These are phyloP conservation scores for Leucocoprinus leucothites DNA, from an alignment of 768 basidiomycete species.

Conservation along the genomic window DNA sequence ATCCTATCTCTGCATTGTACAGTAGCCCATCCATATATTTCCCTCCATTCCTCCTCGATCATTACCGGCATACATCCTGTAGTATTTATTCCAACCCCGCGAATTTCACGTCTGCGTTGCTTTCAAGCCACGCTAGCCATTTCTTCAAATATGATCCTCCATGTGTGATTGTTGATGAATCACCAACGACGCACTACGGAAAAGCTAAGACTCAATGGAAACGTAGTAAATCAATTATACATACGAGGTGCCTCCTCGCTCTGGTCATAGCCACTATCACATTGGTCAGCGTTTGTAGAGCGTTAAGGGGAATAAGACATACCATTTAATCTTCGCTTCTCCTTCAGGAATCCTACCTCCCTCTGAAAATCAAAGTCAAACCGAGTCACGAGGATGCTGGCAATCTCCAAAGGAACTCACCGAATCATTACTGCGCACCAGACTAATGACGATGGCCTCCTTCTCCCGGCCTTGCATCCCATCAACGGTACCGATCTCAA, in stretches of 20 bases:
- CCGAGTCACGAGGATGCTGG: neutral
- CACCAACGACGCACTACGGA: constrained; percentile 83
- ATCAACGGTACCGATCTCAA: constrained; percentile 95
- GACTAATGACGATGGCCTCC: constrained; percentile 87
- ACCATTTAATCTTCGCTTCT: constrained; percentile 90
- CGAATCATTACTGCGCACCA: constrained; percentile 90
- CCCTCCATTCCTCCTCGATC: neutral
- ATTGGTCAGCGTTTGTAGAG: no score
- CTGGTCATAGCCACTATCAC: constrained; percentile 84
- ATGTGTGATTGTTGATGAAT: constrained; percentile 86
- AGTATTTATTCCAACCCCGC: constrained; percentile 57
- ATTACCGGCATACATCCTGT: neutral
- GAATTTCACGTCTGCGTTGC: constrained; percentile 86
- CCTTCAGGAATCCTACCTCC: constrained; percentile 93
- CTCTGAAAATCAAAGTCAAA: constrained; percentile 38
- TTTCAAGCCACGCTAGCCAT: constrained; percentile 91
- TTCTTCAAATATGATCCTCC: constrained; percentile 81
- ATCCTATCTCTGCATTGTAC: neutral
- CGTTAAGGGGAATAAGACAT: constrained; percentile 15
- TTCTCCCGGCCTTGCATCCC: constrained; percentile 98
- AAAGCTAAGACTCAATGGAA: neutral
- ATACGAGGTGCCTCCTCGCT: constrained; percentile 81
- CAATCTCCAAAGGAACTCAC: constrained; percentile 33
- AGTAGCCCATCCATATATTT: neutral
- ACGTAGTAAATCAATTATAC: constrained; percentile 22